Percentiles rank a stretch among this genome's conserved stretches.
Conservation (phyloP, 352 stramenopile genomes). For the Globisporangium spinosum region DNA sequence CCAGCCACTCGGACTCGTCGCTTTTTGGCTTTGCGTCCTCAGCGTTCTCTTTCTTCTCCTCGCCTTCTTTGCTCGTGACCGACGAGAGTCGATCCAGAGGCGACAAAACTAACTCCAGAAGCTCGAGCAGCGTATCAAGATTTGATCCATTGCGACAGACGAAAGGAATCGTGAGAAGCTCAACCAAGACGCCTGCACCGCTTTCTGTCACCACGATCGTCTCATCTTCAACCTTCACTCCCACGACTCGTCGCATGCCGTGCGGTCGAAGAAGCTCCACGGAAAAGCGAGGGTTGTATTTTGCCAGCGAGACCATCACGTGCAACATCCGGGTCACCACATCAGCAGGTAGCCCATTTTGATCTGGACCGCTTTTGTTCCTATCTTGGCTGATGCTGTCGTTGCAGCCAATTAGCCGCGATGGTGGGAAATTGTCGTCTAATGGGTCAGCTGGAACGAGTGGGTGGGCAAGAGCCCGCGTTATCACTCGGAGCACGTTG, state of each 20-base stretch:
- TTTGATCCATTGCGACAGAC: conserved; percentile 89
- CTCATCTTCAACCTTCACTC: conserved; percentile 19
- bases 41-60: conserved; percentile 18
- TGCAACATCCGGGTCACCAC: conserved; percentile 89
- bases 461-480: conserved; percentile 39
- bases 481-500: conserved; percentile 64
- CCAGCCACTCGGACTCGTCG: conserved; percentile 56
- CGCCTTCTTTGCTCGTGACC: conserved; percentile 18
- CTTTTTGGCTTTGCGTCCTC: conserved; percentile 20
- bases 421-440: conserved; percentile 58
- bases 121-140: conserved; percentile 90
- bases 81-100: conserved; percentile 75
- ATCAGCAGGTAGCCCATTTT: conserved; percentile 63
- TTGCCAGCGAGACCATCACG: conserved; percentile 84
- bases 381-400: conserved; percentile 17
- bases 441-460: conserved; percentile 32
- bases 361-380: conserved; percentile 10
- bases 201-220: conserved; percentile 24
- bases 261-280: conserved; percentile 83
- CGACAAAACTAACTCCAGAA: conserved; percentile 88
- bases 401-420: conserved; percentile 49
- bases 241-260: conserved; percentile 37
- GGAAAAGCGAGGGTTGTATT: conserved; percentile 89
- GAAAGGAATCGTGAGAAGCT: conserved; percentile 82
- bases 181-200: conserved; percentile 72